Base-by-base conservation (phyloP, 257 asterid species). In the Solanum chilense region DNA sequence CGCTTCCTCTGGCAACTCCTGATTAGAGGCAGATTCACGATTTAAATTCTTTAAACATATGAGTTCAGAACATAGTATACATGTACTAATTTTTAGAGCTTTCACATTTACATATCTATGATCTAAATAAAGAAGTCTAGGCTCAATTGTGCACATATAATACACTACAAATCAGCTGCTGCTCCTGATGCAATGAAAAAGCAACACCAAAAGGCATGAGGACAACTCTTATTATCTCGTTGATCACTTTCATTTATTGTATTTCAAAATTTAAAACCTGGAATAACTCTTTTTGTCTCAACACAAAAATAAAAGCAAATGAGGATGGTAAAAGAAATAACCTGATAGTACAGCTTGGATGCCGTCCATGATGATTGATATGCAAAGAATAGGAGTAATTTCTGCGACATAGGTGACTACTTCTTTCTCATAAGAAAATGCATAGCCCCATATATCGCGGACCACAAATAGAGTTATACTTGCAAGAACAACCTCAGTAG, bases 1-100 rank as follows among this genome's bases (percentile, higher is more conserved):
- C 99, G 12, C 95, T 89, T 29, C 98, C 99, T 91, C 98, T 92
- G n/a, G 98, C 98, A 21, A 94, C 94, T 12, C 98, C 98, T 73
- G 29, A 10, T 21, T 11, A 73, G 29, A 73, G 49, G 5, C 27
- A 73, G 5, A 35, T 73, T 10, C 29, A 73, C 1, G 10, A 73
- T 73, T 73, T 73, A 73, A 35, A 73, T 35, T 73, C 39, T 68
- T 27, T 20, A 29, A 29, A 66, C 9, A 39, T 39, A 9, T 35
- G 15, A 23, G 47, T 73, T 35, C 47, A 71, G 20, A 35, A 73
- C 45, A 18, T 33, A 33, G 13, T 33, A 33, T 8, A 71, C 33
- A 16, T 35, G 78, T 18, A 33, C 78, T 4, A 33, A 41, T 33
- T 31, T 39, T 70, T 20, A 31, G 25, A 15, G 13, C 41, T 69